Evolutionary conservation across 257 asterid species (phyloP).

Genomic region (Oldenlandia corymbosa): DNA sequence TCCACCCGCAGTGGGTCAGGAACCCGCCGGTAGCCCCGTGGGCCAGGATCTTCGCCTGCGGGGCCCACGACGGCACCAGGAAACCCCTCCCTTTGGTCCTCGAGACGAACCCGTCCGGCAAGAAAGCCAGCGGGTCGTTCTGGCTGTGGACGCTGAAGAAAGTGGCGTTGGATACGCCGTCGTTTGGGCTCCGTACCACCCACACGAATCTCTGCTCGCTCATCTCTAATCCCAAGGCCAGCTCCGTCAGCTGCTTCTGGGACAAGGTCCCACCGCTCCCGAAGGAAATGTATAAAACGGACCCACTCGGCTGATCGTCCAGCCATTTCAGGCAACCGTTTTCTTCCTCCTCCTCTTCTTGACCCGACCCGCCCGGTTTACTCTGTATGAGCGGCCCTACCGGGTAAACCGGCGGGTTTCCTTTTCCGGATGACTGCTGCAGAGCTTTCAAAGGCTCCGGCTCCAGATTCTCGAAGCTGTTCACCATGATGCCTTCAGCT

Average conservation of each 20-base stretch:
- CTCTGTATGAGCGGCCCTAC: slow-evolving; percentile 56
- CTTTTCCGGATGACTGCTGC: slow-evolving; percentile 12
- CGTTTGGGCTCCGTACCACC: slow-evolving; percentile 33
- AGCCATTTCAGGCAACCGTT: slow-evolving; percentile 43
- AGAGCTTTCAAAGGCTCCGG: slow-evolving; percentile 39
- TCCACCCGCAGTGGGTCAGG: slow-evolving; percentile 64
- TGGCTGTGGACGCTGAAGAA: slow-evolving; percentile 17
- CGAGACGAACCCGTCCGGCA: slow-evolving; percentile 28
- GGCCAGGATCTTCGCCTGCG: slow-evolving; percentile 21
- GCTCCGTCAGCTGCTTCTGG: slow-evolving; percentile 33
- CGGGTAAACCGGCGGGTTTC: slow-evolving; percentile 47
- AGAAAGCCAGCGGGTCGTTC: slow-evolving; percentile 17
- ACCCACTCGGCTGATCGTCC: slow-evolving; percentile 55
- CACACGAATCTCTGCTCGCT: slow-evolving; percentile 38
- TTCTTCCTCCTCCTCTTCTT: neutral
- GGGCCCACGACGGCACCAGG: slow-evolving; percentile 34
- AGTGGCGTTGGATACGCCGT: slow-evolving; percentile 16
- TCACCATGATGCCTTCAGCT: slow-evolving; percentile 61
- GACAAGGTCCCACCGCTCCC: slow-evolving; percentile 77
- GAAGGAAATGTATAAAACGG: slow-evolving; percentile 60
- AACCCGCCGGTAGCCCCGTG: slow-evolving; percentile 35
- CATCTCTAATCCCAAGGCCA: slow-evolving; percentile 32
- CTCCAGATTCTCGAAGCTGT: slow-evolving; percentile 59
- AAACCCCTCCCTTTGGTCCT: slow-evolving; percentile 25
- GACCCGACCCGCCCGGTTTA: slow-evolving; percentile 12